Evolutionary conservation across 306 rosid genomes (phyloP), one percentile per base, ranked within the genome.

Genomic region (Cucurbita maxima): DNA sequence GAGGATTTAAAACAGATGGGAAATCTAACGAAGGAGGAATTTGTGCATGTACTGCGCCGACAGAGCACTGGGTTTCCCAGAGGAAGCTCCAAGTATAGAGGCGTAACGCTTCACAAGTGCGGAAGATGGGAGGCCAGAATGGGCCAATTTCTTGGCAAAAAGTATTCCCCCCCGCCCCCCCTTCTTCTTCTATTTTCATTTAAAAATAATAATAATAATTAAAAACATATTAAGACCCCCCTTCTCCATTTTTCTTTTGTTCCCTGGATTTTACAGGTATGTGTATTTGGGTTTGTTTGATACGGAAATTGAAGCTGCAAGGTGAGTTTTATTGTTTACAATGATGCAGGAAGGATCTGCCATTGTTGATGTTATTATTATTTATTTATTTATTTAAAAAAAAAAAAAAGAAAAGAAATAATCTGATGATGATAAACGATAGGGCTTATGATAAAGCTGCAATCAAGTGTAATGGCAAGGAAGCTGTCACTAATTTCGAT

Each of bases 401-500:
- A 47, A 19, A 22, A 22, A 1, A 22, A 22, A 25, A 25, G 25
- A 25, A 25, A 25, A 25, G 25, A 45, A 40, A 2, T 16, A 41
- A 67, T 67, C 19, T 7, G 67, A 11, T 54, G 14, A 63, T 72
- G 36, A 67, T 77, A 64, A 64, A 61, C 64, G 55, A 66, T 77
- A 94, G 99, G 88, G 97, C 97, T 5, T 95, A 95, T 82, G 99
- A 95, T 79, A 95, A 95, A 82, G 99, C 99, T 76, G 99, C 99
- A 55, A 95, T 95, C 6, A 95, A 91, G 84, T 95, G 90, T 75
- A 95, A 95, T 70, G 99, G 99, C 71, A 95, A 95, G 79, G 99
- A 95, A 56, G 97, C 99, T 72, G 96, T 95, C 71, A 95, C 99
- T 18, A 95, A 95, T 78, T 95, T 95, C 76, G 99, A 95, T 79